Base-by-base conservation (phyloP, 805 yeast genomes). In the Candida coquimbonensis region DNA sequence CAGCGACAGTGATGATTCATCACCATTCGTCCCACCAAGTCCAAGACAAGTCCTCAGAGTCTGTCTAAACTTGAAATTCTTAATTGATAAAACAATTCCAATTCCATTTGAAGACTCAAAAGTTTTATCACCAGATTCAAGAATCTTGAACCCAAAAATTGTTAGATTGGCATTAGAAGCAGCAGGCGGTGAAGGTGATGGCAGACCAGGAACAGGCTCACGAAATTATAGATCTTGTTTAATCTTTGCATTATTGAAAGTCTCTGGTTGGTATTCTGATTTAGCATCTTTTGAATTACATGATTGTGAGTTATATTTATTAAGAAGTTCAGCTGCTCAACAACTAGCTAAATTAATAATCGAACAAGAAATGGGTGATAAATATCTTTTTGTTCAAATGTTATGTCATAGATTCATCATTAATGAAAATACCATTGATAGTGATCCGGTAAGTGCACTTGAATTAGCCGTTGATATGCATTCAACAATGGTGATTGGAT, bases 391-490 rank as follows among this genome's bases (percentile, higher is more conserved):
- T 58, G 72, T 85, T 54, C 81, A 83, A 27, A 75, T 88, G 81
- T 69, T 88, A 19, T 82, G 91, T 59, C 89, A 81, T 56, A 70
- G 95, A 29, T 88, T 80, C 64, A 68, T 77, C 25, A 80, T 87
- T 52, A 77, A 75, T 51, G 69, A 84, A 40, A 75, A 80, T 53
- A 84, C 78, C 40, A 71, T 60, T 27, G 89, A 83, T 52, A 64
- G 80, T 1, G 70, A 61, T 5, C 91, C 95, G 0, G 65, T 74
- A n/a, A 83, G 78, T 63, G 95, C 89, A 0, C 66, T 88, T 51
- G 96, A 88, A 60, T 63, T 87, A 56, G 95, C 96, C 0, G 88
- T 86, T 26, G 96, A 88, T 59, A 77, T 81, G 77, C 96, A 88
- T 54, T 77, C 85, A 11, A 81, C 90, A 9, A 72, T 74, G 21